Evolutionary conservation across 305 asterid species (phyloP).

Genomic region (Fraxinus sp.): DNA sequence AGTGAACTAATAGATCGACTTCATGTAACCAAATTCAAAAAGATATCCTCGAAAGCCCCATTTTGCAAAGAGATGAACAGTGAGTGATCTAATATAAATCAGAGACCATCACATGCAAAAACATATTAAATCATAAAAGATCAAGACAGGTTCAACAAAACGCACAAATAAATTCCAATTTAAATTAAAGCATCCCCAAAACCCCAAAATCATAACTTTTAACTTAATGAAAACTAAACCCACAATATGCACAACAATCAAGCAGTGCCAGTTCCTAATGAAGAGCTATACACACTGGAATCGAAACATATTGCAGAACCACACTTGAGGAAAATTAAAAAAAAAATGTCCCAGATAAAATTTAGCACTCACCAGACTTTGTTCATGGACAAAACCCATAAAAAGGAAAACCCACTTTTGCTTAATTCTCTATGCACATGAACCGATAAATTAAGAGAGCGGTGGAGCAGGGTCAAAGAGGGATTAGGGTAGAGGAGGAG

Average conservation of each 20-base stretch:
- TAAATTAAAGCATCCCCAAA: slow-evolving; percentile 14
- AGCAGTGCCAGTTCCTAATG: slow-evolving; percentile 31
- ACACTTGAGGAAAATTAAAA: neutral
- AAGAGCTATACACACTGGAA: slow-evolving; percentile 34
- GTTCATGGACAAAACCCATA: slow-evolving; percentile 37
- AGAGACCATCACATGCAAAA: slow-evolving; percentile 28
- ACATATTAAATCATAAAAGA: slow-evolving; percentile 20
- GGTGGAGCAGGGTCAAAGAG: slow-evolving; percentile 40
- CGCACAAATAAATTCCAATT: slow-evolving; percentile 22
- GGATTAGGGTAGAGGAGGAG: slow-evolving; percentile 71
- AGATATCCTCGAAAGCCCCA: neutral
- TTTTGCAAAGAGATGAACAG: slow-evolving; percentile 18
- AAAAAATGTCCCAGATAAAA: slow-evolving; percentile 31
- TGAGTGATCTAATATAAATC: slow-evolving; percentile 14
- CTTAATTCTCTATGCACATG: slow-evolving; percentile 18
- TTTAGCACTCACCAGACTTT: slow-evolving; percentile 47
- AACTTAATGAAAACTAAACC: slow-evolving; percentile 21
- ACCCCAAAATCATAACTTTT: slow-evolving; percentile 32
- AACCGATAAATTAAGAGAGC: slow-evolving; percentile 22
- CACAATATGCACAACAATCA: slow-evolving; percentile 32
- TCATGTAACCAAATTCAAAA: neutral
- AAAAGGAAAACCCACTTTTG: slow-evolving; percentile 32
- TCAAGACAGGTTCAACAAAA: slow-evolving; percentile 14
- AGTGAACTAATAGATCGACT: neutral
- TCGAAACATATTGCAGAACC: slow-evolving; percentile 43